Percentiles rank a stretch among this genome's conserved stretches.
Conservation (phyloP, 2,329 filamentous ascomycete genomes). For the Pestalotiopsis sp. region DNA sequence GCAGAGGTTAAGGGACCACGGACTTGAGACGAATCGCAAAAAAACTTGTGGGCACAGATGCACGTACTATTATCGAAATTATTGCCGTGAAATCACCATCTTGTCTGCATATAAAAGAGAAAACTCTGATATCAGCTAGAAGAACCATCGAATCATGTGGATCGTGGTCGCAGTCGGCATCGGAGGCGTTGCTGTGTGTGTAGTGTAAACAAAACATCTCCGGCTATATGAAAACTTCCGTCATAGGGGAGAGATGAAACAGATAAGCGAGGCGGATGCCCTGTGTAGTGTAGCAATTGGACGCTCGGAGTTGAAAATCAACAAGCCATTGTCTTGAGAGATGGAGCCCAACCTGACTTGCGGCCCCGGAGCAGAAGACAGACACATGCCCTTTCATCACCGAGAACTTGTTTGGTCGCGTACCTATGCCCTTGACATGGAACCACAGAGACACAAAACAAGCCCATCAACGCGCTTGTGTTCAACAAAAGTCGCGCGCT, state of each 20-base stretch:
- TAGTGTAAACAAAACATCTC: background rate
- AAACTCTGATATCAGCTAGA: background rate
- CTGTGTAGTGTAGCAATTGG: too few relatives aligned
- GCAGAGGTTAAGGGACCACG: background rate
- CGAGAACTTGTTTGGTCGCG: background rate
- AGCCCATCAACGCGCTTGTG: background rate
- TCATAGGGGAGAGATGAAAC: too few relatives aligned
- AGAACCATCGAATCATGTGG: background rate
- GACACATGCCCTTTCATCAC: background rate
- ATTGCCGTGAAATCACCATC: background rate
- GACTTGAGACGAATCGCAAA: background rate
- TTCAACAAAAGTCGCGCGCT: background rate
- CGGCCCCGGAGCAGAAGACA: too few relatives aligned
- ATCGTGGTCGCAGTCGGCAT: background rate
- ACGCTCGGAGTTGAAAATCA: too few relatives aligned
- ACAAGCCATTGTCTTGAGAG: too few relatives aligned
- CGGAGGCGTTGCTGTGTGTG: background rate
- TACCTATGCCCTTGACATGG: background rate
- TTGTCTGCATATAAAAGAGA: background rate
- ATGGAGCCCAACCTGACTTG: too few relatives aligned
- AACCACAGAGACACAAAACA: background rate
- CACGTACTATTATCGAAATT: background rate
- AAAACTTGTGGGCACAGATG: background rate
- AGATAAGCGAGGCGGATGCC: too few relatives aligned
- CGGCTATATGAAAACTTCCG: too few relatives aligned